Conservation (phyloP, 2,329 filamentous ascomycete species). For the Alternaria sp. region DNA sequence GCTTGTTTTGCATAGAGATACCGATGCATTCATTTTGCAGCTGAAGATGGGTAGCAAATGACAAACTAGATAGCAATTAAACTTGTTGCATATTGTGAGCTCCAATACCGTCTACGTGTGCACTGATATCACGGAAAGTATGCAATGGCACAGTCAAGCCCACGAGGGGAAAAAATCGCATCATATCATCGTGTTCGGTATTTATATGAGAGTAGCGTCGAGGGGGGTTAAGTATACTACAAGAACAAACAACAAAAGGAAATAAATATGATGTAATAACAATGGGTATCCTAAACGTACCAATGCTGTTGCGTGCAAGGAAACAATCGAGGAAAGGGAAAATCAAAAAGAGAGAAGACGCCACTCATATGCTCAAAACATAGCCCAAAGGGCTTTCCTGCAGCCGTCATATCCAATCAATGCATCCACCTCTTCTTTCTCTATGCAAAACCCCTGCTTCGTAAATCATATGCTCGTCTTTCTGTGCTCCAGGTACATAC, state of each 20-base stretch:
- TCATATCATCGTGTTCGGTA: not conserved
- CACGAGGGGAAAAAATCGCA: not conserved
- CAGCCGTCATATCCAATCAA: not conserved
- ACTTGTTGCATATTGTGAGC: not conserved
- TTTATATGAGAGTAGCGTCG: not conserved
- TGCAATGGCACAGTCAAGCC: not conserved
- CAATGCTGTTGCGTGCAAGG: slow-evolving; percentile 6
- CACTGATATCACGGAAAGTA: not conserved
- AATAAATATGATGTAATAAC: not conserved
- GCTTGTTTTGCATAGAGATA: not conserved
- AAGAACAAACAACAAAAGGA: not conserved
- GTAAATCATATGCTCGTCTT: not conserved
- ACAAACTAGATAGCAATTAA: too few species aligned
- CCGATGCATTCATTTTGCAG: slow-evolving; percentile 13
- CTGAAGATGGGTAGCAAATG: not conserved
- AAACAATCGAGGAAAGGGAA: not conserved
- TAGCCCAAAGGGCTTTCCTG: not conserved
- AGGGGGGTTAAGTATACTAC: not conserved
- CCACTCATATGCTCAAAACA: not conserved
- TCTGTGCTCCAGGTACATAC: too few species aligned
- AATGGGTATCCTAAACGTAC: slow-evolving; percentile 13
- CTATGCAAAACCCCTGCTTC: not conserved
- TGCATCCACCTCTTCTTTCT: not conserved
- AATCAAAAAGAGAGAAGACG: not conserved
- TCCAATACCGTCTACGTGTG: not conserved